Evolutionary conservation across 148 eudicot genomes (phyloP), one percentile per base, ranked within the genome.

Genomic region (Amaranthus cruentus): DNA sequence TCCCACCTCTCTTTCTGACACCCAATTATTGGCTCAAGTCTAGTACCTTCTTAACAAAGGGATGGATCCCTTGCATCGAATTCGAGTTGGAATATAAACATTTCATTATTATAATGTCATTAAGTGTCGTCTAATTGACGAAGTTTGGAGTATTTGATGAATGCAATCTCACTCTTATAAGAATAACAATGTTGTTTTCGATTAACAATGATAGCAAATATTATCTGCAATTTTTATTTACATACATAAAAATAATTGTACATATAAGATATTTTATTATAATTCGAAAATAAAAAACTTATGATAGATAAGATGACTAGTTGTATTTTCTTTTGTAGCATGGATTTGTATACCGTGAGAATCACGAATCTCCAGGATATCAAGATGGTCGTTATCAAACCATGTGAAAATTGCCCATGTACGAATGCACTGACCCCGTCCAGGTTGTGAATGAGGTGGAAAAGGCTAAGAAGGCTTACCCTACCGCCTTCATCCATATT

Each of bases 351-450:
- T 81, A 68, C 84, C 87, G 84, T 81, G 87, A 86, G 83, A 47
- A 83, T 83, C 60, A 71, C 64, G 58, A 4, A 50, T 74, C 83
- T 52, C 87, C 87, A 42, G 90, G 90, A 5, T 84, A 82, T 84
- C 84, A 87, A 42, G 90, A 87, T 28, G 90, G 90, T 14, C 78
- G 87, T 43, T 84, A 84, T 83, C 84, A 86, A 87, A 81, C 86
- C 10, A 87, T 84, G 88, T 87, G 87, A 86, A 87, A 87, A 83
- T 52, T 84, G 70, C 90, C 87, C 59, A 84, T 84, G 87, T 83
- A 78, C 77, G 90, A 85, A 6, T 82, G 85, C 85, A 86, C 82
- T 0, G 86, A 82, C 73, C 59, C 84, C 3, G 5, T 77, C 10
- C 87, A 86, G 65, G 83, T 83, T 6, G 44, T 77, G 14, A 62